Conservation (phyloP, 2,329 filamentous ascomycete genomes). For the Colletotrichum lini region DNA sequence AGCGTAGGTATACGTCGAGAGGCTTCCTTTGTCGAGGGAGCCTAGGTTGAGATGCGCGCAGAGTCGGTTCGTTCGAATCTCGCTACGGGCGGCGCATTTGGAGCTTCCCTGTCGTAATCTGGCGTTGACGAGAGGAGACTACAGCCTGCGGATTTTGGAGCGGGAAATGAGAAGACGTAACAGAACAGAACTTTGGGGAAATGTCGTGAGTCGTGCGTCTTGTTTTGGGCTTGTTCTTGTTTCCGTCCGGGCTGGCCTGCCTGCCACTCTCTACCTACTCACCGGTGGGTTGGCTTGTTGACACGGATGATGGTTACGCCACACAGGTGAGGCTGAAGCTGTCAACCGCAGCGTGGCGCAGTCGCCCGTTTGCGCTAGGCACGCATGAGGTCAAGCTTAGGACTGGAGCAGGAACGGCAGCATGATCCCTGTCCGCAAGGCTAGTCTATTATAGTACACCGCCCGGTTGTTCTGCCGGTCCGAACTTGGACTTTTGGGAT, state of each 20-base stretch:
- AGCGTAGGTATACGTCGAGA: not conserved
- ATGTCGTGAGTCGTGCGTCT: not conserved
- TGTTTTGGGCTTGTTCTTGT: not conserved
- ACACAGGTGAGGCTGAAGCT: constrained; percentile 3
- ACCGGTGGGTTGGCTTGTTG: not conserved
- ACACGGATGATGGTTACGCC: constrained; percentile 1
- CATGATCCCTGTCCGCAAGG: not conserved
- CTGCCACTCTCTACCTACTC: too few relatives aligned
- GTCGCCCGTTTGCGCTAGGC: not conserved
- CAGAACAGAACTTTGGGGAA: not conserved
- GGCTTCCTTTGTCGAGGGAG: not conserved
- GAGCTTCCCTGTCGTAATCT: constrained; percentile 26
- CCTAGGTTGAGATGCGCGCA: constrained; percentile 17
- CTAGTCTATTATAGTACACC: not conserved
- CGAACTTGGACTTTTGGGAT: constrained; percentile 1
- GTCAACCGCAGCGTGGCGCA: not conserved
- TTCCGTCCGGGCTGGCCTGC: not conserved
- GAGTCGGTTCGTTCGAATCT: constrained; percentile 26
- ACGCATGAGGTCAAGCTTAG: not conserved
- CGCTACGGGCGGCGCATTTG: constrained; percentile 37
- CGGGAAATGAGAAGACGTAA: too few relatives aligned
- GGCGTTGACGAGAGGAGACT: not conserved
- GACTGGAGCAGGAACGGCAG: not conserved
- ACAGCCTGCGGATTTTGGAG: too few relatives aligned
- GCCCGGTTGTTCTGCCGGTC: constrained; percentile 22